Percentiles rank a stretch among this genome's conserved stretches.
These are phyloP conservation scores for Saccharomycopsis lassenensis DNA, from an alignment of 805 yeast species.

Conservation along the genomic window DNA sequence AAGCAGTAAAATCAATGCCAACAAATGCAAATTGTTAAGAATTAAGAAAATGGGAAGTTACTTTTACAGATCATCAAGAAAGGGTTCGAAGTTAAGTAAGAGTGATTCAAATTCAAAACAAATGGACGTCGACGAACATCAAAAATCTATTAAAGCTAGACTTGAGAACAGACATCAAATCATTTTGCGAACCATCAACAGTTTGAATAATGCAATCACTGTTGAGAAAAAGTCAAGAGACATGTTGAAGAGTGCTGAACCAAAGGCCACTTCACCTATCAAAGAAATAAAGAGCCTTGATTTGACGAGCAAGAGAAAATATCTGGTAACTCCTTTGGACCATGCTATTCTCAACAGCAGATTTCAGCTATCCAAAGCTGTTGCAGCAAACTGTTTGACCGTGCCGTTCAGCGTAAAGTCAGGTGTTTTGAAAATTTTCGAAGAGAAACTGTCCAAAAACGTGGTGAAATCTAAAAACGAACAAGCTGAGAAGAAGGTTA, in stretches of 20 bases:
- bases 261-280: too few relatives aligned
- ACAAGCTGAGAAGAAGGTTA: slow-evolving; percentile 29
- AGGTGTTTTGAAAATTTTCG: neutral
- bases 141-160: slow-evolving; percentile 1
- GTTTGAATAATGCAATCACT: too few relatives aligned
- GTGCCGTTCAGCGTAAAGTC: slow-evolving; percentile 21
- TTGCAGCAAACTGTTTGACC: slow-evolving; percentile 20
- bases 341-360: slow-evolving; percentile 11
- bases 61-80: slow-evolving; percentile 48
- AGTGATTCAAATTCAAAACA: slow-evolving; percentile 26
- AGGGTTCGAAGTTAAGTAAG: slow-evolving; percentile 29
- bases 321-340: slow-evolving; percentile 4
- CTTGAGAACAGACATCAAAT: slow-evolving; percentile 8
- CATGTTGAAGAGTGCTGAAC: too few relatives aligned
- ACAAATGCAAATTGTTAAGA: slow-evolving; percentile 46
- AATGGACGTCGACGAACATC: slow-evolving; percentile 22
- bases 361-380: slow-evolving; percentile 9
- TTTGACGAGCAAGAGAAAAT: too few relatives aligned
- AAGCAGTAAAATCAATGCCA: slow-evolving; percentile 27
- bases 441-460: neutral
- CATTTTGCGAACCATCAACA: neutral
- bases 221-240: too few relatives aligned
- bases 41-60: slow-evolving; percentile 53
- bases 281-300: too few relatives aligned
- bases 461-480: slow-evolving; percentile 13